Conservation (phyloP, 371 early-diverging fungal genomes). For the Mucor piriformis region DNA sequence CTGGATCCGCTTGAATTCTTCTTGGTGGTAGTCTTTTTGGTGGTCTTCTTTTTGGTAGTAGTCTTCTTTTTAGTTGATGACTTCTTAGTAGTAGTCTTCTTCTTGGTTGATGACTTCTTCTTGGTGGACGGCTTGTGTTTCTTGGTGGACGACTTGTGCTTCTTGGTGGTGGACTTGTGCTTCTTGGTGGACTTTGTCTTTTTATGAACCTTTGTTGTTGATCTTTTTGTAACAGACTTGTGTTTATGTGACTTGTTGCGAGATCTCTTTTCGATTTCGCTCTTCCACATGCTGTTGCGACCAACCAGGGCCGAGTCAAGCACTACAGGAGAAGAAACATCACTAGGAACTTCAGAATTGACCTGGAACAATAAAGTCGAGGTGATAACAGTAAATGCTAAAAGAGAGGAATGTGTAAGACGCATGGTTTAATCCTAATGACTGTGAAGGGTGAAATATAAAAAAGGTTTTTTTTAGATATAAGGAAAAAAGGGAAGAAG, state of each 20-base stretch:
- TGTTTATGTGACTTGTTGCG: slow-evolving; percentile 14
- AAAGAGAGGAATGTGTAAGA: slow-evolving; percentile 30
- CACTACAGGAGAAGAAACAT: slow-evolving; percentile 2
- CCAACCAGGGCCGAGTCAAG: slow-evolving; percentile 12
- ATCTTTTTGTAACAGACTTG: slow-evolving; percentile 1
- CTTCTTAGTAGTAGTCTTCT: slow-evolving; percentile 14
- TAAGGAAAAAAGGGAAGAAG: slow-evolving; percentile 6
- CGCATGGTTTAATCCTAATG: slow-evolving; percentile 22
- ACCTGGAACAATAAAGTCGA: slow-evolving; percentile 16
- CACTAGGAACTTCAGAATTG: slow-evolving; percentile 3
- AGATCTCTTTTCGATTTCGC: slow-evolving; percentile 19
- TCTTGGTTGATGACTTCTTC: slow-evolving; percentile 9
- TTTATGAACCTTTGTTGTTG: slow-evolving; percentile 1
- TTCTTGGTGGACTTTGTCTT: slow-evolving; percentile 7
- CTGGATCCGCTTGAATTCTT: slow-evolving; percentile 6
- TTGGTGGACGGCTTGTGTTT: slow-evolving; percentile 12
- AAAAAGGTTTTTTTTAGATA: slow-evolving; percentile 1
- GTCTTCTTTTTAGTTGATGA: slow-evolving; percentile 17
- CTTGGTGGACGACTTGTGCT: slow-evolving; percentile 14
- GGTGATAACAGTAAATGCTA: slow-evolving; percentile 25
- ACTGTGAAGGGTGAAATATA: neutral
- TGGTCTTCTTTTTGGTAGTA: slow-evolving; percentile 10
- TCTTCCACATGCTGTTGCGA: slow-evolving; percentile 1
- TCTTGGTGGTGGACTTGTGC: slow-evolving; percentile 22
- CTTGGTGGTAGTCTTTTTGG: slow-evolving; percentile 21